Base-by-base conservation (phyloP, 768 basidiomycete species). In the Leccinum subgranulosum region DNA sequence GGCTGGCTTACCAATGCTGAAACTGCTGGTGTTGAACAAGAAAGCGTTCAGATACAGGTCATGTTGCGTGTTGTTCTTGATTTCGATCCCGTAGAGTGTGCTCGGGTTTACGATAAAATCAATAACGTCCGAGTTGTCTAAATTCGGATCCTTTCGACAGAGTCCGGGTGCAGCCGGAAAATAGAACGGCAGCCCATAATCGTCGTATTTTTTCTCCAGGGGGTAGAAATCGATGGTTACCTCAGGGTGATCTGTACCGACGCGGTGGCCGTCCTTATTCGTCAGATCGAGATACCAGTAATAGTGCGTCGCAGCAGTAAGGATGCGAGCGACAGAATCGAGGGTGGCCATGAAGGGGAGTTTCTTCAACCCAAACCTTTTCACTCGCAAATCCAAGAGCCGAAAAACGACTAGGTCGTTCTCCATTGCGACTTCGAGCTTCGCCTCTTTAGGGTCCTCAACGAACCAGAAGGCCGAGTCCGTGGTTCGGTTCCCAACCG, bases 1-100 rank as follows among this genome's bases (percentile, higher is more conserved):
- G 17, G 25, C 10, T 49, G 14, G 4, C 48, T 49, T n/a, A 49
- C 49, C 27, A 19, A 49, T 33, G 29, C 49, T 49, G 11, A 49
- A 7, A 49, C 49, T 49, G 19, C 49, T 49, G 29, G 29, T 31
- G 29, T 49, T 49, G 29, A 49, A 49, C 19, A 49, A 29, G 49
- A 49, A 49, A 12, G 49, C 49, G 29, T 49, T 49, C 29, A 49
- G 29, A 31, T 49, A 49, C 11, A 49, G 49, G 29, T 49, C 49
- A 10, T 27, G 10, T 31, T 49, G 49, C 3, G 59, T 61, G 21
- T 56, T 41, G 27, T 61, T 61, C 19, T 41, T 60, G 50, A 61
- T 52, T 39, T 60, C 33, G 25, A 54, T 49, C 11, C 49, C 49
- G 29, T 49, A 49, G 11, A 49, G 25, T 31, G 49, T n/a, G 17